Conservation (phyloP, 2,329 filamentous ascomycete species). For the Sporothrix protearum region DNA sequence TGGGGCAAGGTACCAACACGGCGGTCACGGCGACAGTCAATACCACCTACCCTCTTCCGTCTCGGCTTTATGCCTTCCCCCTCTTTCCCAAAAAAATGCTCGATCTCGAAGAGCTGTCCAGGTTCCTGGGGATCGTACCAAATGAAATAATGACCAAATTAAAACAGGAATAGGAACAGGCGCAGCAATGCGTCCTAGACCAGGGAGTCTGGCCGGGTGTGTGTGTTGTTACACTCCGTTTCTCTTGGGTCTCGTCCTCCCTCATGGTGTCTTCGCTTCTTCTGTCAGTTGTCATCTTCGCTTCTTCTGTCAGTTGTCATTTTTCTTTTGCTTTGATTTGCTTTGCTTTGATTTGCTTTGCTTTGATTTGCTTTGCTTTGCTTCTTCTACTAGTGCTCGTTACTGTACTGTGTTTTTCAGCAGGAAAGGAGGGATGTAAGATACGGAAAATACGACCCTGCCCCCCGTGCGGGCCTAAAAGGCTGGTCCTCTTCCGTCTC, state of each 20-base stretch:
- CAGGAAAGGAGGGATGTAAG: not conserved
- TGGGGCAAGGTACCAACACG: not conserved
- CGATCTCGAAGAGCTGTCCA: not conserved
- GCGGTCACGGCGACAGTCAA: not conserved
- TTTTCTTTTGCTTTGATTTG: not conserved
- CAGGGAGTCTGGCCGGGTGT: not conserved
- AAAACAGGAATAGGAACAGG: not conserved
- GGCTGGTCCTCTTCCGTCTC: not conserved
- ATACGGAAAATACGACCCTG: constrained; percentile 5
- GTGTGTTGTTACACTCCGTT: not conserved
- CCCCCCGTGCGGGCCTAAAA: not conserved
- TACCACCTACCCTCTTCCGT: not conserved
- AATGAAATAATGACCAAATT: not conserved
- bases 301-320: constrained; percentile 7
- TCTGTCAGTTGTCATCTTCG: constrained; percentile 6
- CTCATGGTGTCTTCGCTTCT: not conserved
- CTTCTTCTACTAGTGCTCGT: too few relatives aligned
- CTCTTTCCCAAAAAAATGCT: not conserved
- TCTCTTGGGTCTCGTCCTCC: not conserved
- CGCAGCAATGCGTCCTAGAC: not conserved
- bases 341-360: not conserved
- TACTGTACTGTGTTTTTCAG: not conserved
- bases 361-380: not conserved
- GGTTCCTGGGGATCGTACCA: not conserved
- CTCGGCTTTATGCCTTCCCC: not conserved